A percentile compares a stretch with the other conserved stretches of the same genome.
Conservation (phyloP, 371 early-diverging fungal genomes). For the Apophysomyces trapeziformis region DNA sequence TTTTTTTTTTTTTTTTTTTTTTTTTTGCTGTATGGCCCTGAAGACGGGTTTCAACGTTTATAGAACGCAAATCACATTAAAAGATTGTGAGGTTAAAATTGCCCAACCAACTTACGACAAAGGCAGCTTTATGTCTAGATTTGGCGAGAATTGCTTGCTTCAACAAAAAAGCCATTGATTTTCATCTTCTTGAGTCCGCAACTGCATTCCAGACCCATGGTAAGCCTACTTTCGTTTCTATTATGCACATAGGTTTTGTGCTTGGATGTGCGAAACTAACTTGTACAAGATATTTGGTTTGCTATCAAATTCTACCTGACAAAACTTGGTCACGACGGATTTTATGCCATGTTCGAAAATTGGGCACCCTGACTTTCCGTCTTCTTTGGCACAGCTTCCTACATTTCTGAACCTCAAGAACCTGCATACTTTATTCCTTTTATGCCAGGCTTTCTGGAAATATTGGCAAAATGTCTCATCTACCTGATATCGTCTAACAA, state of each 20-base stretch:
- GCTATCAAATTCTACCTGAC: constrained; percentile 6
- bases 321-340: neutral
- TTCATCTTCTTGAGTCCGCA: constrained; percentile 25
- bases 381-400: neutral
- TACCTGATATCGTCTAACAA: neutral
- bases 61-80: too few relatives aligned
- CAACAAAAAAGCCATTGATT: constrained; percentile 29
- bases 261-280: neutral
- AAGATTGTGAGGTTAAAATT: too few relatives aligned
- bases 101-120: too few relatives aligned
- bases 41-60: too few relatives aligned
- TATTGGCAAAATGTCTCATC: neutral
- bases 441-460: neutral
- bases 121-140: constrained; percentile 29
- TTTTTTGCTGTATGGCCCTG: too few relatives aligned
- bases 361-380: neutral
- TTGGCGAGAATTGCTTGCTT: constrained; percentile 30
- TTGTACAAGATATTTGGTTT: neutral
- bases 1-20: too few relatives aligned
- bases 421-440: neutral
- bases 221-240: neutral
- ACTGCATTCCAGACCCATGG: constrained; percentile 27
- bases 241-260: too few relatives aligned
- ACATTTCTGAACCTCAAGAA: neutral
- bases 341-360: constrained; percentile 4